A percentile compares a stretch with the other conserved stretches of the same genome.
Evolutionary conservation across 371 early-diverging fungal species (phyloP).

Genomic region (Mortierella sp.): DNA sequence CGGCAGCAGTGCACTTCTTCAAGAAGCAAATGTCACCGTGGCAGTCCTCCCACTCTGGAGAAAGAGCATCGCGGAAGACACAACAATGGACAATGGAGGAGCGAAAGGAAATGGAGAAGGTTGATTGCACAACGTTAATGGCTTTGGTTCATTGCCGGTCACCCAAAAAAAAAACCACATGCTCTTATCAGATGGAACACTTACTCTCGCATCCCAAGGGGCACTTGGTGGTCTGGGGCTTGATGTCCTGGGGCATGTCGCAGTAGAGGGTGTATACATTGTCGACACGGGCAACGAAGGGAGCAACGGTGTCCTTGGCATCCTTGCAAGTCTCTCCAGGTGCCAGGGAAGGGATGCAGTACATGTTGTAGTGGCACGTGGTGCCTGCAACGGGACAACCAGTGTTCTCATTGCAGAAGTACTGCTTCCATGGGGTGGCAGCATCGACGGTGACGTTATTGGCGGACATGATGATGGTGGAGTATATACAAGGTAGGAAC

Average conservation of each 20-base stretch:
- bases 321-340: slow-evolving; percentile 35
- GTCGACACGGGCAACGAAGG: slow-evolving; percentile 50
- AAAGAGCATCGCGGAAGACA: too few relatives aligned
- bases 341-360: slow-evolving; percentile 38
- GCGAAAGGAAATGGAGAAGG: too few relatives aligned
- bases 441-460: slow-evolving; percentile 12
- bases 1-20: slow-evolving; percentile 43
- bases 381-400: slow-evolving; percentile 15
- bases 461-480: slow-evolving; percentile 25
- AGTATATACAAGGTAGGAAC: not conserved
- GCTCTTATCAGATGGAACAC: slow-evolving; percentile 1
- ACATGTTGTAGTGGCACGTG: slow-evolving; percentile 36
- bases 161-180: too few relatives aligned
- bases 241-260: slow-evolving; percentile 33
- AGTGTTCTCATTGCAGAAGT: slow-evolving; percentile 24
- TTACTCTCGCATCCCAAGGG: slow-evolving; percentile 51
- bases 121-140: too few relatives aligned
- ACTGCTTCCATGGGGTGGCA: slow-evolving; percentile 39
- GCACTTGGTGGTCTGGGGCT: slow-evolving; percentile 34
- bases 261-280: slow-evolving; percentile 46
- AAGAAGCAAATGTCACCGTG: slow-evolving; percentile 40
- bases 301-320: slow-evolving; percentile 31
- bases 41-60: slow-evolving; percentile 50
- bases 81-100: too few relatives aligned
- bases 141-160: too few relatives aligned